Evolutionary conservation across 2,329 filamentous ascomycete genomes (phyloP).

Genomic region (Colletotrichum sp.): DNA sequence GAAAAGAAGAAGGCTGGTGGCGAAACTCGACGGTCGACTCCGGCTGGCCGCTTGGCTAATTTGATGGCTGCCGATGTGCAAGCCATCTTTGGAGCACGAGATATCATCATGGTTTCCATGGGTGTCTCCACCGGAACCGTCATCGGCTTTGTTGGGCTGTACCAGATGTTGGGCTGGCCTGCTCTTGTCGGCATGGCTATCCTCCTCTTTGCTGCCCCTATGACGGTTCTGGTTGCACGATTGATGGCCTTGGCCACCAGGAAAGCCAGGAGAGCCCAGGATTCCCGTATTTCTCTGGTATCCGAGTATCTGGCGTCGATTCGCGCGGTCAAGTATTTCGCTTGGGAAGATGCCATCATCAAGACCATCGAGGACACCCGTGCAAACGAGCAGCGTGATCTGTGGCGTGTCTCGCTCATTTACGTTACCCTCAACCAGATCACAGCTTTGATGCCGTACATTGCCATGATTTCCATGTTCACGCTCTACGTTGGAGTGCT

Average conservation of each 20-base stretch:
- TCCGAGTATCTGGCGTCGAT: conserved; percentile 63
- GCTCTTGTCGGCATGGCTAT: conserved; percentile 56
- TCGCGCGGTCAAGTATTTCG: conserved; percentile 64
- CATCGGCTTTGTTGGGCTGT: conserved; percentile 55
- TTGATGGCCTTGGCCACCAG: conserved; percentile 53
- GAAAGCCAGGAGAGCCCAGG: conserved; percentile 58
- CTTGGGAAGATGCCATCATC: conserved; percentile 60
- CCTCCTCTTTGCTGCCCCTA: conserved; percentile 50
- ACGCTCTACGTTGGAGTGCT: conserved; percentile 53
- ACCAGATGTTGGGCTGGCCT: conserved; percentile 59
- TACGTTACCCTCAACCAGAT: conserved; percentile 51
- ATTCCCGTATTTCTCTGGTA: conserved; percentile 60
- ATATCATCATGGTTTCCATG: conserved; percentile 50
- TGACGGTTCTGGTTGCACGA: conserved; percentile 53
- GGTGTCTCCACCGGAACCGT: conserved; percentile 52
- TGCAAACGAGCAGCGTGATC: conserved; percentile 53
- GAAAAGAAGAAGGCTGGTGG: conserved; percentile 27
- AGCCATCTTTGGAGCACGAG: conserved; percentile 54
- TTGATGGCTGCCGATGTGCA: conserved; percentile 65
- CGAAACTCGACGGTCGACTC: conserved; percentile 35
- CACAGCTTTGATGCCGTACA: conserved; percentile 55
- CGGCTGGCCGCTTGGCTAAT: conserved; percentile 57
- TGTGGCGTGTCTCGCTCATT: conserved; percentile 58
- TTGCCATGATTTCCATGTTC: conserved; percentile 59
- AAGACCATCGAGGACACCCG: conserved; percentile 55